Base-by-base conservation (phyloP, 1,284 basidiomycete genomes). In the Neolentinus lepideus region DNA sequence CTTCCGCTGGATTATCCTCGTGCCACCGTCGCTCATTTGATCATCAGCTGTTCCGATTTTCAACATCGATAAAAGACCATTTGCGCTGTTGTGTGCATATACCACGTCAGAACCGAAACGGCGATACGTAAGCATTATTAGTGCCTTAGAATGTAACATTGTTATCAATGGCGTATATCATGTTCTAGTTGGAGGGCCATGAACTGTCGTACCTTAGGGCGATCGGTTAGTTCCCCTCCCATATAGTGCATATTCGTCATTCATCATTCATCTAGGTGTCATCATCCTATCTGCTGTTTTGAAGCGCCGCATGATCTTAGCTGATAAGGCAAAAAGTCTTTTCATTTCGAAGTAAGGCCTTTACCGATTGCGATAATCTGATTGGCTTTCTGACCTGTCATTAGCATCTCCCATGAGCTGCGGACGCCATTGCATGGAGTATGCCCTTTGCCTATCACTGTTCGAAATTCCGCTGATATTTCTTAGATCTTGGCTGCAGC, bases 251-350 rank as follows among this genome's bases (percentile, higher is more conserved):
- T 46, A 29, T 24, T 33, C 27, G 16, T 43, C 19, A 43, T 21
- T 16, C 12, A 21, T 21, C 31, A 50, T 10, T 54, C 24, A n/a
- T 3, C 22, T 29, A 79, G 93, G 94, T 52, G 93, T 97, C 53
- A 96, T 98, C 62, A 95, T 98, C 57, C 76, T 98, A 35, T 94
- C 92, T 51, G 94, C 94, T 11, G 93, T 97, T 3, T 78, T 97
- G 47, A 94, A 96, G 69, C 82, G 94, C 54, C 78, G 94, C 38
- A 96, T 98, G 88, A 88, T 94, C 51, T 77, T 97, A 11, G 95
- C 95, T 2, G 95, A 98, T 70, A 95, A 97, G 67, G 89, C 92
- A 1, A 92, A 94, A 71, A 86, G 89, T 62, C 69, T 92, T 55
- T 94, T 94, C 69, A 94, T 94, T 59, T 93, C 91, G 12, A 94